Conservation (phyloP, 352 stramenopile species). For the Globisporangium carolinianum region DNA sequence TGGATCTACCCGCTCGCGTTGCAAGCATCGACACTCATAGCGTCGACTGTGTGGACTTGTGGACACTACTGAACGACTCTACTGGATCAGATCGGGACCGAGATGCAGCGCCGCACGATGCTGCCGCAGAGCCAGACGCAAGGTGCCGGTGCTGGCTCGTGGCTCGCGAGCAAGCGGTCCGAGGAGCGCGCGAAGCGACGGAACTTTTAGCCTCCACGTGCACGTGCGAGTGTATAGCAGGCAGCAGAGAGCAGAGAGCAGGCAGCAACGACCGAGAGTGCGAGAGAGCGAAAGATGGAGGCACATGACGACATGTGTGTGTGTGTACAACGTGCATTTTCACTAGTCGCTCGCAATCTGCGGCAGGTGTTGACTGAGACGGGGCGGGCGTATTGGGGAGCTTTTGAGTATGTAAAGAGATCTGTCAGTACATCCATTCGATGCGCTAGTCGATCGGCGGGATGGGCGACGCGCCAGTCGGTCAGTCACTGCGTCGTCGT, state of each 20-base stretch:
- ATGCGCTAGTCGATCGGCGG: no score
- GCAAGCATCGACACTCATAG: no score
- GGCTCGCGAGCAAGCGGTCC: constrained; percentile 79
- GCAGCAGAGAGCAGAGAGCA: constrained; percentile 1
- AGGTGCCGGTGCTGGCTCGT: constrained; percentile 51
- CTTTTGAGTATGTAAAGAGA: no score
- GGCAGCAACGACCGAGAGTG: neutral
- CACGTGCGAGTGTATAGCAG: neutral
- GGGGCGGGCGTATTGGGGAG: no score
- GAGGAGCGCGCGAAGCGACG: constrained; percentile 79
- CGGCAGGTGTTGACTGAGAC: neutral
- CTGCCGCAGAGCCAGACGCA: constrained; percentile 60
- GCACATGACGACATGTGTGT: neutral
- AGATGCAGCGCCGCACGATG: constrained; percentile 86
- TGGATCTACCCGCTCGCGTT: neutral
- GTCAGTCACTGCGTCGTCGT: no score
- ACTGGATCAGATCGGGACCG: constrained; percentile 66
- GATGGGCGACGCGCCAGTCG: no score
- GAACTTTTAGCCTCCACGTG: constrained; percentile 30
- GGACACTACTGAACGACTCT: no score
- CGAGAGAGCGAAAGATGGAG: neutral
- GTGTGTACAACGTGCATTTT: neutral
- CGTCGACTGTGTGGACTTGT: neutral
- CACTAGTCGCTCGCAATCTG: neutral
- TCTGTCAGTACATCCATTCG: no score